Evolutionary conservation across 2,329 filamentous ascomycete genomes (phyloP).

Genomic region (Lachnellula arida): DNA sequence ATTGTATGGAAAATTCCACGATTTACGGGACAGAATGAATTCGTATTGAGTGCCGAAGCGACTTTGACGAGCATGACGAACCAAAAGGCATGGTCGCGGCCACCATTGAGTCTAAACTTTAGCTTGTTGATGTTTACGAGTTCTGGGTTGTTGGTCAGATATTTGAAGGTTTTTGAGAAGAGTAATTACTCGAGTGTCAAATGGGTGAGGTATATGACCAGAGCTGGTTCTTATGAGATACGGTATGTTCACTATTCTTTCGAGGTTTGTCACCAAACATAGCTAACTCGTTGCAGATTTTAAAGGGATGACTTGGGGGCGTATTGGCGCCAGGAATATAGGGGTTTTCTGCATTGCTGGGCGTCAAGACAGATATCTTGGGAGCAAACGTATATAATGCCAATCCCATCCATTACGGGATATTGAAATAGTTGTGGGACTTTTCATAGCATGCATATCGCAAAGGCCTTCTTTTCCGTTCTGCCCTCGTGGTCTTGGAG

Average conservation of each 20-base stretch:
- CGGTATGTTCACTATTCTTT: slow-evolving; percentile 46
- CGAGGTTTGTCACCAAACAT: background rate
- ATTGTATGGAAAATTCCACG: slow-evolving; percentile 98
- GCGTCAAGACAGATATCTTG: too few species aligned
- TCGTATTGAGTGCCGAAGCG: slow-evolving; percentile 89
- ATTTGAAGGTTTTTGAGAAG: slow-evolving; percentile 99
- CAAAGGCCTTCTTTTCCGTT: too few species aligned
- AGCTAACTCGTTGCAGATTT: background rate
- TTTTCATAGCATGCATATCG: too few species aligned
- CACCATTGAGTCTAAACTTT: slow-evolving; percentile 87
- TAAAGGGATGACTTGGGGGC: background rate
- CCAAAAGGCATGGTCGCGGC: slow-evolving; percentile 93
- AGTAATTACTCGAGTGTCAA: slow-evolving; percentile 98
- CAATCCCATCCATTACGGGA: too few species aligned
- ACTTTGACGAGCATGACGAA: slow-evolving; percentile 95
- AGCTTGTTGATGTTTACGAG: slow-evolving; percentile 97
- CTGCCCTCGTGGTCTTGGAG: too few species aligned
- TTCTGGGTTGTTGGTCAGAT: slow-evolving; percentile 84
- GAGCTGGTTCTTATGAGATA: slow-evolving; percentile 96
- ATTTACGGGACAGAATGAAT: slow-evolving; percentile 98
- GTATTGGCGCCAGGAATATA: background rate
- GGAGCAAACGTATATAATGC: too few species aligned
- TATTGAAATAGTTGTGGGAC: too few species aligned
- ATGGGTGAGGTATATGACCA: slow-evolving; percentile 99
- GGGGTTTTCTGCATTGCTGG: background rate